These are phyloP conservation scores for Talaromyces thailandensis DNA, from an alignment of 495 filamentous ascomycete species.

Conservation along the genomic window DNA sequence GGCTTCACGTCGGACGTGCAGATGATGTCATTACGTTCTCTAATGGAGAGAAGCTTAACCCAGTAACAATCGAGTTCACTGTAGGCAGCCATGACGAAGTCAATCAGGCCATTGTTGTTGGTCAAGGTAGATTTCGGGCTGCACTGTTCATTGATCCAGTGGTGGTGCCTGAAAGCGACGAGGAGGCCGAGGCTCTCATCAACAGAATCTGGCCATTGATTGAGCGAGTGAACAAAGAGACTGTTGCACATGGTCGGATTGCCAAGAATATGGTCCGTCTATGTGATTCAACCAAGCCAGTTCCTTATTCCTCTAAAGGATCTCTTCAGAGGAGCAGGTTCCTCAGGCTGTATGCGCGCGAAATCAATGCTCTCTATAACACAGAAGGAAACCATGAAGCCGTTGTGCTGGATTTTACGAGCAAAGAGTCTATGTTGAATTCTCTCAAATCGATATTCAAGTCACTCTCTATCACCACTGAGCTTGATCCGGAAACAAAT, in stretches of 20 bases:
- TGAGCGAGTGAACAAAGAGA: not conserved
- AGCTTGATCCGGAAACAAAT: not conserved
- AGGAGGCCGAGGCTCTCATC: not conserved
- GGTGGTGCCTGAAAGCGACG: conserved; percentile 20
- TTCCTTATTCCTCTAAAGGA: not conserved
- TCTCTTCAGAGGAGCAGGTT: not conserved
- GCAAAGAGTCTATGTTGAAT: not conserved
- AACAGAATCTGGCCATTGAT: not conserved
- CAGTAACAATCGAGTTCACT: not conserved
- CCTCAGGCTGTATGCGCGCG: not conserved
- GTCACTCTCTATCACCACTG: not conserved
- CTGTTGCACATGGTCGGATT: not conserved
- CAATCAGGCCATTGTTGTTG: conserved; percentile 41
- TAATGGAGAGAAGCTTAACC: conserved; percentile 40
- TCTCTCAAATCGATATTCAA: not conserved
- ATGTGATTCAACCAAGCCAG: not conserved
- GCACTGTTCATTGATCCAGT: conserved; percentile 16
- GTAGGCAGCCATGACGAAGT: conserved; percentile 11
- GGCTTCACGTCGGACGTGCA: conserved; percentile 39
- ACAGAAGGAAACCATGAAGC: not conserved
- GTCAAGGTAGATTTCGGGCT: conserved; percentile 19
- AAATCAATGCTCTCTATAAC: not conserved
- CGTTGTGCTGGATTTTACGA: not conserved
- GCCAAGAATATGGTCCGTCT: not conserved
- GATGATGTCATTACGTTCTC: conserved; percentile 55